Evolutionary conservation across 768 basidiomycete genomes (phyloP).

Genomic region (Cyclocybe cylindracea): DNA sequence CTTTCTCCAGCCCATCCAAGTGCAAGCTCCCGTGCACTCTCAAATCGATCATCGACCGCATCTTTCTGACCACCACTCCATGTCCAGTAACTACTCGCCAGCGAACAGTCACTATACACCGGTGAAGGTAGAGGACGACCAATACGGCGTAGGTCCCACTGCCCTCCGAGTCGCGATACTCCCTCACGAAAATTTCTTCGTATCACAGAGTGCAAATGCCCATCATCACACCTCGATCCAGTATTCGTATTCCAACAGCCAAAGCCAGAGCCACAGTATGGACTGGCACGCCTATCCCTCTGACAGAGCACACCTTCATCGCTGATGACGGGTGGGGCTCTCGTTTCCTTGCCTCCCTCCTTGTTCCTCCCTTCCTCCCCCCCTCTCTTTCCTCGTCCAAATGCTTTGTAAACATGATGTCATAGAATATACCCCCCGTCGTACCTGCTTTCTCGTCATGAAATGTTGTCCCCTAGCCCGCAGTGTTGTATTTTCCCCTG

Average conservation of each 20-base stretch:
- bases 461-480: too few species aligned
- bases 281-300: constrained; percentile 71
- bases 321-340: constrained; percentile 33
- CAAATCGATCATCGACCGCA: constrained; percentile 50
- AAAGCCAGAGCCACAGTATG: constrained; percentile 39
- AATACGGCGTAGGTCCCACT: constrained; percentile 46
- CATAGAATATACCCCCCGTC: neutral
- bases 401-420: too few species aligned
- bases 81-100: constrained; percentile 41
- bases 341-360: neutral
- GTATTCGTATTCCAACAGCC: constrained; percentile 49
- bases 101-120: constrained; percentile 45
- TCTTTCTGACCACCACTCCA: constrained; percentile 37
- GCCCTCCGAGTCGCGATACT: neutral
- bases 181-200: neutral
- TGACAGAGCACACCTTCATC: constrained; percentile 62
- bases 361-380: neutral
- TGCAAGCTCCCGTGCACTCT: constrained; percentile 58
- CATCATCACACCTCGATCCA: constrained; percentile 39
- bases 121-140: constrained; percentile 72
- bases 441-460: neutral
- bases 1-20: constrained; percentile 63
- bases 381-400: too few species aligned
- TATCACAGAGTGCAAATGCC: constrained; percentile 7
- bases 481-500: too few species aligned